Evolutionary conservation across 805 yeast species (phyloP).

Genomic region (Schizosaccharomyces lindneri): DNA sequence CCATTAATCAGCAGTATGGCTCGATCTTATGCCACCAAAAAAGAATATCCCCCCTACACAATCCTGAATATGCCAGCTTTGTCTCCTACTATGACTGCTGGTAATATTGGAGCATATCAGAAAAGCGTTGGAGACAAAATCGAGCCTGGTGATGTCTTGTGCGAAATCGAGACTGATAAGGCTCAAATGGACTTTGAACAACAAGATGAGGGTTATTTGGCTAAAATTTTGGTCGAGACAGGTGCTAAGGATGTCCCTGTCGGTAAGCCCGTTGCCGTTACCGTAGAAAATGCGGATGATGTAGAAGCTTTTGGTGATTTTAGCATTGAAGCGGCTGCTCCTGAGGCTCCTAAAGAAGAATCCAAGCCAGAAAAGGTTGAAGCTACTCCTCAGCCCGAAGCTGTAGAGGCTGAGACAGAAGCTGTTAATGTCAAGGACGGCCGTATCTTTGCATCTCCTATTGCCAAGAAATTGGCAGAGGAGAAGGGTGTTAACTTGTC

Average conservation of each 20-base stretch:
- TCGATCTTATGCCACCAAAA: neutral
- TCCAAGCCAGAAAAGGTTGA: constrained; percentile 11
- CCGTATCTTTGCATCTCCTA: constrained; percentile 81
- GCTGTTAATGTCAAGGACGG: constrained; percentile 15
- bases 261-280: constrained; percentile 80
- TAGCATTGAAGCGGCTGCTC: constrained; percentile 51
- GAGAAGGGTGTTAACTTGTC: constrained; percentile 77
- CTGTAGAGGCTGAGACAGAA: constrained; percentile 16
- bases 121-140: constrained; percentile 74
- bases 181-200: constrained; percentile 97
- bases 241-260: constrained; percentile 83
- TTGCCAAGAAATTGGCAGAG: constrained; percentile 77
- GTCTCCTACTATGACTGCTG: constrained; percentile 98
- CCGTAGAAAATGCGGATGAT: constrained; percentile 64
- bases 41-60: constrained; percentile 47
- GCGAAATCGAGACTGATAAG: constrained; percentile 93
- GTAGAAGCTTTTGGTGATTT: constrained; percentile 74
- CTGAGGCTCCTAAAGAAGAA: constrained; percentile 13
- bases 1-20: neutral
- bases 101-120: constrained; percentile 73
- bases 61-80: constrained; percentile 94
- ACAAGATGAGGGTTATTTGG: constrained; percentile 77
- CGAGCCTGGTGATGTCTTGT: constrained; percentile 77
- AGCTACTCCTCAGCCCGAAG: constrained; percentile 14
- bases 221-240: constrained; percentile 59